These are phyloP conservation scores for Cynanchum wilfordii DNA, from an alignment of 257 asterid genomes.

Conservation along the genomic window DNA sequence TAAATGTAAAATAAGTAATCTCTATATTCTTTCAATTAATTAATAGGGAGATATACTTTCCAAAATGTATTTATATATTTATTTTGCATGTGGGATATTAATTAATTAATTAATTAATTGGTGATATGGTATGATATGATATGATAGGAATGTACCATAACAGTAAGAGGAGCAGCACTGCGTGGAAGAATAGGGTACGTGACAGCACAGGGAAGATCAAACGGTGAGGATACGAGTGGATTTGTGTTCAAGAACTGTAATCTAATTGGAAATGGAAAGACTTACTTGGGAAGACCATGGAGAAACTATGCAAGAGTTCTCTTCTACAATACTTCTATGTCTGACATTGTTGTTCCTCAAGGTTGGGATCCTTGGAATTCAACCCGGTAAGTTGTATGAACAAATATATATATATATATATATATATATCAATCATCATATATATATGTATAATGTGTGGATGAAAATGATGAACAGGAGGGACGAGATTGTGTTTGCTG, in stretches of 20 bases:
- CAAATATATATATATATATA: too few relatives aligned
- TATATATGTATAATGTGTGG: too few relatives aligned
- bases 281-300: conserved; percentile 69
- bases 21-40: too few relatives aligned
- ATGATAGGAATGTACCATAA: conserved; percentile 44
- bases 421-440: too few relatives aligned
- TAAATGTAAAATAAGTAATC: too few relatives aligned
- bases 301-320: conserved; percentile 59
- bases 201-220: conserved; percentile 61
- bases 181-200: conserved; percentile 48
- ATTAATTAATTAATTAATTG: neutral
- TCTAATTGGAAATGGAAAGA: conserved; percentile 40
- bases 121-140: too few relatives aligned
- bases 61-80: neutral
- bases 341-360: conserved; percentile 36
- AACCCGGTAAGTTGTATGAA: too few relatives aligned
- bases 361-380: conserved; percentile 56
- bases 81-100: too few relatives aligned
- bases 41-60: neutral
- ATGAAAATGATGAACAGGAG: conserved; percentile 33
- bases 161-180: conserved; percentile 34
- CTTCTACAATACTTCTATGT: conserved; percentile 40
- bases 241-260: conserved; percentile 53
- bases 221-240: conserved; percentile 23
- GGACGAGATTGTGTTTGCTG: conserved; percentile 49